Base-by-base conservation (phyloP, 768 basidiomycete species). In the Chalciporus chontae region DNA sequence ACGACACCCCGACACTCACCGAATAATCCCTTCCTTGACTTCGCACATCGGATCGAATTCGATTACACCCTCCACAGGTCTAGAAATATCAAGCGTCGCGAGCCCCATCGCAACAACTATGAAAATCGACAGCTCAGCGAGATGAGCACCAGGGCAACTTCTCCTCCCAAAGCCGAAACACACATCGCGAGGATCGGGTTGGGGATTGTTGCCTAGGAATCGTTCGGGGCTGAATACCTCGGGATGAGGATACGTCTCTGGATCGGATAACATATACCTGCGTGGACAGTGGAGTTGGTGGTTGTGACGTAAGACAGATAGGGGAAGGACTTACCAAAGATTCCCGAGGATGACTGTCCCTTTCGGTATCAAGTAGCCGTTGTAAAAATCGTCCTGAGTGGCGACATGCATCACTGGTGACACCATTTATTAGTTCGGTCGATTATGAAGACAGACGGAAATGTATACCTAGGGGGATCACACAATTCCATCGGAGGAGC, bases 341-440 rank as follows among this genome's bases (percentile, higher is more conserved):
- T 54, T 62, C 9, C 18, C 18, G 6, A 55, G 3, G 2, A 53
- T 26, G 11, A 34, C 8, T 0, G 50, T 36, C 19, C 61, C 65
- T 14, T 59, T 57, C 1, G 59, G 54, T 3, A 67, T 66, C 0
- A 54, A 9, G 24, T 56, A 57, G 3, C 61, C 65, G 4, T 62
- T 36, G 19, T 57, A 54, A 39, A 47, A 26, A 2, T 47, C n/a
- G 8, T 67, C 63, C 21, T 62, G 41, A 15, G 40, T 47, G 10
- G 34, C 41, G 39, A 44, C 41, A 29, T 57, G 58, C 26, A 26
- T 26, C 26, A 26, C 26, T 26, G 10, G 29, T 31, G 29, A 31
- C 29, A 11, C 8, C 9, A 9, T 10, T 29, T 29, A 8, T 31
- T 31, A 31, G 29, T 3, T 2, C 10, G 29, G 10, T 31, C 26